These are phyloP conservation scores for Candida yuanshanica DNA, from an alignment of 805 yeast species.

Conservation along the genomic window DNA sequence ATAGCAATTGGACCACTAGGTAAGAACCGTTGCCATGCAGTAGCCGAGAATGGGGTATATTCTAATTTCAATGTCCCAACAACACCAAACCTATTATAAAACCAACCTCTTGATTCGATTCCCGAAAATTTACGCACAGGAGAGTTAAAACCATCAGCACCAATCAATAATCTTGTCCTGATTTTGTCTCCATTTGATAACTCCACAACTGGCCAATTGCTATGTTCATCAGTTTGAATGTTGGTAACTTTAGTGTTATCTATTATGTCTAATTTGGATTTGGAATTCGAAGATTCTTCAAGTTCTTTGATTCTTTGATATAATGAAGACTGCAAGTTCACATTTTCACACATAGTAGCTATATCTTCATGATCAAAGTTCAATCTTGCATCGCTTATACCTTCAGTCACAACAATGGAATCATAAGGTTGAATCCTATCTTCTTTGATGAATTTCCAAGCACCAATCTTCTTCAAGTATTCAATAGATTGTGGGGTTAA, in stretches of 20 bases:
- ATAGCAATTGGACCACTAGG: constrained; percentile 92
- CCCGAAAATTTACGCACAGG: constrained; percentile 82
- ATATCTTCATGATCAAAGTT: constrained; percentile 62
- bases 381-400: constrained; percentile 61
- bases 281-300: constrained; percentile 18
- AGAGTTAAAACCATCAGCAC: constrained; percentile 95
- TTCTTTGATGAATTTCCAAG: constrained; percentile 61
- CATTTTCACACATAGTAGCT: constrained; percentile 85
- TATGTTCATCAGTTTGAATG: constrained; percentile 36
- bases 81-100: constrained; percentile 81
- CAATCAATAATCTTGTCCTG: constrained; percentile 73
- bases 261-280: constrained; percentile 35
- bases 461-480: constrained; percentile 64
- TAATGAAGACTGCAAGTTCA: constrained; percentile 76
- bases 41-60: constrained; percentile 59
- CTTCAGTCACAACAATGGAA: constrained; percentile 82
- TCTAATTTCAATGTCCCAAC: constrained; percentile 82
- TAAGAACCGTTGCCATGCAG: constrained; percentile 93
- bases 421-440: constrained; percentile 80
- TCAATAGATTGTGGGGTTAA: constrained; percentile 76
- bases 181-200: constrained; percentile 59
- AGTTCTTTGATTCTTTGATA: constrained; percentile 46
- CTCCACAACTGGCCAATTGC: constrained; percentile 73
- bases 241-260: constrained; percentile 65
- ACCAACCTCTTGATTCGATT: constrained; percentile 90